Conservation (phyloP, 768 basidiomycete species). For the Postia placenta region DNA sequence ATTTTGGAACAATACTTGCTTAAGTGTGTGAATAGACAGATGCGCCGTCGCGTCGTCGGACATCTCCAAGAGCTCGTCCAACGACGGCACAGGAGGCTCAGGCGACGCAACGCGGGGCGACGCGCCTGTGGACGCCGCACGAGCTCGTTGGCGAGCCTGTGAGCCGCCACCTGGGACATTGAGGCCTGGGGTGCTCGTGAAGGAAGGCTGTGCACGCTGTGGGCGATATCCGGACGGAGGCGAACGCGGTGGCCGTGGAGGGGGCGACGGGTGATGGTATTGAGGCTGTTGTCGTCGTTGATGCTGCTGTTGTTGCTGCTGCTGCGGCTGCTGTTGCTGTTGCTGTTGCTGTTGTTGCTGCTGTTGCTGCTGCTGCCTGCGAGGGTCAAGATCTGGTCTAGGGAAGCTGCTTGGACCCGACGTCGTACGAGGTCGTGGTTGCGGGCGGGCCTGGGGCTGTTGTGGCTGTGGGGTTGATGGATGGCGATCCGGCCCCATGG, state of each 20-base stretch:
- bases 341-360: background rate
- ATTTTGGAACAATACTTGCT: constrained; percentile 74
- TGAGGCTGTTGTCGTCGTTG: constrained; percentile 3
- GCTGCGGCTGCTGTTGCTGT: constrained; percentile 5
- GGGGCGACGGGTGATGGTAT: constrained; percentile 11
- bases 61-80: constrained; percentile 66
- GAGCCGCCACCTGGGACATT: constrained; percentile 14
- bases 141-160: constrained; percentile 21
- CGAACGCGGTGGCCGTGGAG: constrained; percentile 3
- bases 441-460: constrained; percentile 17
- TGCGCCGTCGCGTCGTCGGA: constrained; percentile 45
- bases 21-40: constrained; percentile 68
- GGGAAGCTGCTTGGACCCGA: constrained; percentile 33
- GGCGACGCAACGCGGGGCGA: constrained; percentile 14
- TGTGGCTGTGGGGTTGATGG: constrained; percentile 12
- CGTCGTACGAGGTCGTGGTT: constrained; percentile 21
- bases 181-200: constrained; percentile 15
- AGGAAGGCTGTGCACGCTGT: background rate
- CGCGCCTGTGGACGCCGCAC: constrained; percentile 32
- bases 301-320: constrained; percentile 2
- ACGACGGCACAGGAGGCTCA: constrained; percentile 47
- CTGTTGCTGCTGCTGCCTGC: constrained; percentile 6
- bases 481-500: constrained; percentile 21
- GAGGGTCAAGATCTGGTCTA: constrained; percentile 57
- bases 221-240: background rate